Conservation (phyloP, 169 alveolate species). For the Cardiosporidium cionae region DNA sequence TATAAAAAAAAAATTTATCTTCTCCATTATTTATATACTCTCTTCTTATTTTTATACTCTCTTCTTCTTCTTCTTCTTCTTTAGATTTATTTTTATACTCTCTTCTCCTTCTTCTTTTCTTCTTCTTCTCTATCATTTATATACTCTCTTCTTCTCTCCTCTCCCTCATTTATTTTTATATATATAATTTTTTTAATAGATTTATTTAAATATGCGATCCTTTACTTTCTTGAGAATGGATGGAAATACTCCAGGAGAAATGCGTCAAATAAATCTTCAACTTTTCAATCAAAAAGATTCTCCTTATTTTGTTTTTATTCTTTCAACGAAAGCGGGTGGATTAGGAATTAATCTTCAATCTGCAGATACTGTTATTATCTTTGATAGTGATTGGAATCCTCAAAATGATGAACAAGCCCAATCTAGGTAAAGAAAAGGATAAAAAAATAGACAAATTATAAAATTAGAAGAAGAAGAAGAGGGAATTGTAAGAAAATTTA, state of each 20-base stretch:
- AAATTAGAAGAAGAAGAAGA: background rate
- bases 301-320: conserved; percentile 71
- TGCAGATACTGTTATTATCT: conserved; percentile 95
- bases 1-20: background rate
- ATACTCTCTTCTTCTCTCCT: background rate
- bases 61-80: background rate
- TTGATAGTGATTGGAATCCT: conserved; percentile 93
- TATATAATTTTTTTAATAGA: background rate
- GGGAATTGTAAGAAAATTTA: background rate
- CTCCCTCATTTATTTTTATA: background rate
- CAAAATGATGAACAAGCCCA: conserved; percentile 89
- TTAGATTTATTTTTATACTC: background rate
- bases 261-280: conserved; percentile 40
- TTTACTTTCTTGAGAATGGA: conserved; percentile 1
- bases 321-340: conserved; percentile 87
- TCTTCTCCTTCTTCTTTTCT: background rate
- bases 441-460: background rate
- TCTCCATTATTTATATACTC: background rate
- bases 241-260: conserved; percentile 86
- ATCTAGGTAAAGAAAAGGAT: conserved; percentile 36
- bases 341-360: conserved; percentile 86
- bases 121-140: background rate
- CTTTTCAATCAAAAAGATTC: conserved; percentile 58
- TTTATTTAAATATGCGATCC: conserved; percentile 3
- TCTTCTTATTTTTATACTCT: background rate